Evolutionary conservation across 2,329 filamentous ascomycete genomes (phyloP).

Genomic region (Saccharata proteae): DNA sequence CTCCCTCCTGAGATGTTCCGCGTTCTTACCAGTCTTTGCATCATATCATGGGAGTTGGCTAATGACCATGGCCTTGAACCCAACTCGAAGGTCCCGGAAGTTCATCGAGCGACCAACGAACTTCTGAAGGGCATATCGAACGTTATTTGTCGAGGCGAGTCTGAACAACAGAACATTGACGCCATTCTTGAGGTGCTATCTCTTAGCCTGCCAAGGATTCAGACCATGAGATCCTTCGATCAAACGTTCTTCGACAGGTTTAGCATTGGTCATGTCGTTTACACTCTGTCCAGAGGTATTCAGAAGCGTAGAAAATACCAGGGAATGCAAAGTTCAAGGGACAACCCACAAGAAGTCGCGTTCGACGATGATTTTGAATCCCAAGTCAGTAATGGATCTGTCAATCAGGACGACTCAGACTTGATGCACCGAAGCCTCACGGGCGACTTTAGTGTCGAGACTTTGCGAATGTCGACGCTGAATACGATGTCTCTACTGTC

Average conservation of each 20-base stretch:
- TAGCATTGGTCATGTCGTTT: too few relatives aligned
- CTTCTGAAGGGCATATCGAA: slow-evolving; percentile 19
- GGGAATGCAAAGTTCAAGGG: too few relatives aligned
- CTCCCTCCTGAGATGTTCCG: slow-evolving; percentile 39
- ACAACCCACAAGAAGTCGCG: too few relatives aligned
- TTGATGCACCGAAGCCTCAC: slow-evolving; percentile 35
- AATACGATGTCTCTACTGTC: slow-evolving; percentile 9
- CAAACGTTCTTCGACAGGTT: slow-evolving; percentile 13
- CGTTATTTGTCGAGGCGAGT: slow-evolving; percentile 25
- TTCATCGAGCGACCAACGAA: slow-evolving; percentile 10
- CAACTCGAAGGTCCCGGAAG: too few relatives aligned
- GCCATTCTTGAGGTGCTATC: slow-evolving; percentile 26
- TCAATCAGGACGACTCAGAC: slow-evolving; percentile 18
- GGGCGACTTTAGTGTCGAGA: slow-evolving; percentile 10
- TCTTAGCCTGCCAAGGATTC: slow-evolving; percentile 19
- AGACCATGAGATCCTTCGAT: slow-evolving; percentile 11
- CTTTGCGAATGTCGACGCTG: slow-evolving; percentile 2
- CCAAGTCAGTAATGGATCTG: slow-evolving; percentile 38
- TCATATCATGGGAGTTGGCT: slow-evolving; percentile 20
- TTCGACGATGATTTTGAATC: slow-evolving; percentile 54
- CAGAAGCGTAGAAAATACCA: too few relatives aligned
- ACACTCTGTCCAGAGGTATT: slow-evolving; percentile 20
- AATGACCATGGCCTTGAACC: too few relatives aligned
- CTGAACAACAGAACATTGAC: slow-evolving; percentile 32
- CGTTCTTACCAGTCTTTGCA: slow-evolving; percentile 36